Percentiles rank a stretch among this genome's conserved stretches.
Conservation (phyloP, 2,329 filamentous ascomycete genomes). For the Ascochyta fabae region DNA sequence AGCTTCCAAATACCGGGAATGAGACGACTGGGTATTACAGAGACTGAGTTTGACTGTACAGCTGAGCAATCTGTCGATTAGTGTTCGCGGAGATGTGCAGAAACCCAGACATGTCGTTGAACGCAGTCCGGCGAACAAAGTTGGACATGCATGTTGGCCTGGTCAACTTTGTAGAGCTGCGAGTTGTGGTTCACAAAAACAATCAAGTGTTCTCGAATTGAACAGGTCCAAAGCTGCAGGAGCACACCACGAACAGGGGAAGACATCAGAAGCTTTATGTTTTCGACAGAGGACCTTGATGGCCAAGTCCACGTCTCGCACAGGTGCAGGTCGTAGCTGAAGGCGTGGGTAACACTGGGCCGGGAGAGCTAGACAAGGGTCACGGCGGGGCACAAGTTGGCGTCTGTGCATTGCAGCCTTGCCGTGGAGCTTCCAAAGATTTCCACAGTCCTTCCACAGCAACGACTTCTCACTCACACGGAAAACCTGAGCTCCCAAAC, state of each 20-base stretch:
- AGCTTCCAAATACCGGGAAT: slow-evolving; percentile 11
- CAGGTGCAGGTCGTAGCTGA: not conserved
- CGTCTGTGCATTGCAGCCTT: slow-evolving; percentile 15
- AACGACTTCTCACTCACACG: not conserved
- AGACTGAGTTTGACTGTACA: not conserved
- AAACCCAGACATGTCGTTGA: too few species aligned
- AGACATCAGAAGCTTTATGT: not conserved
- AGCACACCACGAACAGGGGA: too few species aligned
- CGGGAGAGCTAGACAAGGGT: slow-evolving; percentile 9
- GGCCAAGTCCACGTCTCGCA: not conserved
- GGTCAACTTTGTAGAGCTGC: too few species aligned
- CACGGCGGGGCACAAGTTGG: slow-evolving; percentile 6
- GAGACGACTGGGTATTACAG: not conserved
- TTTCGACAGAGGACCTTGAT: slow-evolving; percentile 7
- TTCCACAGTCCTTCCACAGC: not conserved
- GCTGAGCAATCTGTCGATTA: too few species aligned
- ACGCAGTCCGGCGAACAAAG: too few species aligned
- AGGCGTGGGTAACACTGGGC: not conserved
- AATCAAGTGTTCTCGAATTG: too few species aligned
- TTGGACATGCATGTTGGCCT: too few species aligned
- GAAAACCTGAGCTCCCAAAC: not conserved
- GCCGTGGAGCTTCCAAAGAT: slow-evolving; percentile 15
- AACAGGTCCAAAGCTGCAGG: too few species aligned
- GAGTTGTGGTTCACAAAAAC: too few species aligned
- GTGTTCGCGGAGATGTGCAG: too few species aligned